These are phyloP conservation scores for Barnettozyma botsteinii DNA, from an alignment of 805 yeast genomes.

Conservation along the genomic window DNA sequence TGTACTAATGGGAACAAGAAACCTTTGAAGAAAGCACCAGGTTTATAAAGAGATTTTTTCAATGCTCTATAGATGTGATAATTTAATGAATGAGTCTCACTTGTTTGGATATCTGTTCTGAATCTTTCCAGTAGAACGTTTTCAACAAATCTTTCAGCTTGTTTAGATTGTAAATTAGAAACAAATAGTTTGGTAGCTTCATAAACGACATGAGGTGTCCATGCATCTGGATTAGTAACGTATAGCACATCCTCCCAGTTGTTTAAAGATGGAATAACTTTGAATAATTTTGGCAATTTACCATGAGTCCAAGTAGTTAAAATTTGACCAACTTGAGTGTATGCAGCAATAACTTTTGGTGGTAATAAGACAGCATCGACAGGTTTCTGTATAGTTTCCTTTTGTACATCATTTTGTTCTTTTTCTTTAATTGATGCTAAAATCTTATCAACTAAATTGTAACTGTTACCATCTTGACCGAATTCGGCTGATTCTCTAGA, in stretches of 20 bases:
- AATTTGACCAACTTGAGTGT: slow-evolving; percentile 84
- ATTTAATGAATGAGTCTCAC: slow-evolving; percentile 73
- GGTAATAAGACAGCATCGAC: slow-evolving; percentile 81
- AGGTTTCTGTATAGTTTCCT: slow-evolving; percentile 34
- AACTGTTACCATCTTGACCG: slow-evolving; percentile 37
- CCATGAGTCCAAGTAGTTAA: slow-evolving; percentile 91
- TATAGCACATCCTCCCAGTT: slow-evolving; percentile 95
- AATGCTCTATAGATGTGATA: slow-evolving; percentile 90
- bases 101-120: slow-evolving; percentile 63
- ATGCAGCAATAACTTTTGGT: slow-evolving; percentile 93
- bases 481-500: slow-evolving; percentile 30
- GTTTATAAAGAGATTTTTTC: slow-evolving; percentile 91
- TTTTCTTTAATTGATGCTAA: slow-evolving; percentile 84
- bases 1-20: slow-evolving; percentile 88
- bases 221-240: slow-evolving; percentile 84
- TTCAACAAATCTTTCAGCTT: slow-evolving; percentile 80
- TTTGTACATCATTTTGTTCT: slow-evolving; percentile 36
- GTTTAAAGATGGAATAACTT: slow-evolving; percentile 84
- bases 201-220: slow-evolving; percentile 94
- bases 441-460: slow-evolving; percentile 86
- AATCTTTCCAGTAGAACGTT: slow-evolving; percentile 65
- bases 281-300: slow-evolving; percentile 92
- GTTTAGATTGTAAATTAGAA: slow-evolving; percentile 79
- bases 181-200: slow-evolving; percentile 95
- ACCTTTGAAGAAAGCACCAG: slow-evolving; percentile 97